Conservation (phyloP, 768 basidiomycete genomes). For the Podaxis mareebaensis region DNA sequence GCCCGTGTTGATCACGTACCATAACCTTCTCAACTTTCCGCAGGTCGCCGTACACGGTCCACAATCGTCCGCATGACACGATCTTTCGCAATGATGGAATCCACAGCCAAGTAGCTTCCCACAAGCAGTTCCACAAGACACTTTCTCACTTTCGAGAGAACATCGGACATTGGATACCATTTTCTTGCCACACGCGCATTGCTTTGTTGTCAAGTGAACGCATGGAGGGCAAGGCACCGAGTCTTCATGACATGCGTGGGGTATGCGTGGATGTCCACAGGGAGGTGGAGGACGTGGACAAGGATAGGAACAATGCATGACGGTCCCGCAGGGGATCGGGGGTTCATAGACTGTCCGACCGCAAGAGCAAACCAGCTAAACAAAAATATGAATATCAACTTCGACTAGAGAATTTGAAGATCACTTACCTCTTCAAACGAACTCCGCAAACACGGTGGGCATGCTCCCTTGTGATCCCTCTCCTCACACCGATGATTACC, state of each 20-base stretch:
- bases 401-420: not conserved
- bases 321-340: slow-evolving; percentile 85
- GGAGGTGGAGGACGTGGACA: slow-evolving; percentile 67
- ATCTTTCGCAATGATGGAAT: slow-evolving; percentile 81
- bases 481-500: slow-evolving; percentile 80
- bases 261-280: slow-evolving; percentile 81
- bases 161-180: slow-evolving; percentile 78
- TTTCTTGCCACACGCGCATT: slow-evolving; percentile 90
- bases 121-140: slow-evolving; percentile 84
- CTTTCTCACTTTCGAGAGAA: slow-evolving; percentile 72
- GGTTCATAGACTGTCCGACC: slow-evolving; percentile 86
- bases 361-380: slow-evolving; percentile 76
- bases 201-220: slow-evolving; percentile 73
- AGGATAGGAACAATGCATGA: slow-evolving; percentile 75
- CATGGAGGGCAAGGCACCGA: slow-evolving; percentile 80
- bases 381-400: slow-evolving; percentile 7
- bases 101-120: slow-evolving; percentile 83
- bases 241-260: slow-evolving; percentile 84
- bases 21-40: slow-evolving; percentile 84
- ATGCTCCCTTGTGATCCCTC: slow-evolving; percentile 80
- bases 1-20: slow-evolving; percentile 43
- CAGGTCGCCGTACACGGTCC: slow-evolving; percentile 76
- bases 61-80: slow-evolving; percentile 84
- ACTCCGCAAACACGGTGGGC: slow-evolving; percentile 82
- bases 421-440: slow-evolving; percentile 84